Base-by-base conservation (phyloP, 2,329 filamentous ascomycete species). In the Dactylellina cionopaga region DNA sequence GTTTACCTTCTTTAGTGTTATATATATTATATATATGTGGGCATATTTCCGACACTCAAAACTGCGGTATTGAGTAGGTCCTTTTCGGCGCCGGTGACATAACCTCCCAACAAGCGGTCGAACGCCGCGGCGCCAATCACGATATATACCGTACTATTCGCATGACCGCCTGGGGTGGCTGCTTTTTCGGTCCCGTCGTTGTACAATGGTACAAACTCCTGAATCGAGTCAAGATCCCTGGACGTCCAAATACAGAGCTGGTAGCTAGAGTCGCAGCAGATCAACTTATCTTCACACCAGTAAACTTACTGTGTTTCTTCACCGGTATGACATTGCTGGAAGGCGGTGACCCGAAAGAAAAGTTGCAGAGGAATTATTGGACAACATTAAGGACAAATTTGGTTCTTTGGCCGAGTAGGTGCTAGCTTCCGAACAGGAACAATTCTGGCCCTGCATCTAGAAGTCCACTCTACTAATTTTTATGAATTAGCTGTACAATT, bases 71-170 rank as follows among this genome's bases (percentile, higher is more conserved):
- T 25, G 13, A 9, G 5, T 75, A 88, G 86, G 80, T 98, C 70
- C 89, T 99, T 75, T 99, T 98, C 80, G 93, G 90, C 68, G 91
- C 92, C 11, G 95, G 95, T 78, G 95, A 99, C 82, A 85, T 90
- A 72, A 89, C 96, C 76, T 92, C 95, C 35, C 95, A 99, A 82
- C 94, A 98, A 82, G 84, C 88, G 33, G 91, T 99, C 70, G 94
- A 98, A 82, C 89, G 88, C 80, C 89, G 86, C 78, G 93, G 92
- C 15, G 76, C 90, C 24, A 90, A 90, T 75, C 94, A 99, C 80
- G 90, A 94, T 78, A 78, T 88, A 35, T 82, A 83, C 25, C 87
- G 91, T 58, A 93, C 91, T 27, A 88, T 85, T 9, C 88, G 91
- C 77, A 95, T 96, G 91, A 88, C 88, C 43, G 82, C 89, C 70